phyloP scores from a whole-genome alignment of 768 basidiomycete species.

The Russula emetica region DNA sequence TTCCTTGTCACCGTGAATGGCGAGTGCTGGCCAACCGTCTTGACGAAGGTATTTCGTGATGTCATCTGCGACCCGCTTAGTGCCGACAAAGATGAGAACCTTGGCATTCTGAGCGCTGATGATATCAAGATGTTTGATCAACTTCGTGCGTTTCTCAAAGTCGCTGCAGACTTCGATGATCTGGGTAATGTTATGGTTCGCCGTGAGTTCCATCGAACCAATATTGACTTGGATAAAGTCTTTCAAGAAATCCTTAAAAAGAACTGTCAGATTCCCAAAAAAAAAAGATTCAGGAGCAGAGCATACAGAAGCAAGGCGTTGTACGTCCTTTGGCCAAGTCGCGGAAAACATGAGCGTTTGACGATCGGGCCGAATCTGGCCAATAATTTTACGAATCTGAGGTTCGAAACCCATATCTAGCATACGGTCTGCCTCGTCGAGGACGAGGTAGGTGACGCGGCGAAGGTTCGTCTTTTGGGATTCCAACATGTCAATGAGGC shows the following conservation, averaged over 20 bases:
- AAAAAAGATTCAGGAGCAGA: neutral
- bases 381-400: constrained; percentile 96
- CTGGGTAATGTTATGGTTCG: constrained; percentile 97
- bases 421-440: constrained; percentile 99
- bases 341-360: constrained; percentile 99
- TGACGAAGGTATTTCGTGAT: constrained; percentile 96
- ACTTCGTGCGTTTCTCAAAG: constrained; percentile 93
- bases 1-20: constrained; percentile 99
- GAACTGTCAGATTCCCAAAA: neutral
- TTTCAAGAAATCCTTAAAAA: constrained; percentile 77
- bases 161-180: constrained; percentile 95
- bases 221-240: constrained; percentile 99
- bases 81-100: constrained; percentile 97
- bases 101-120: constrained; percentile 97
- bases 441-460: constrained; percentile 94
- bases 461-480: constrained; percentile 93
- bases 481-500: constrained; percentile 99
- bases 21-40: constrained; percentile 99
- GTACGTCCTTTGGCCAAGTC: constrained; percentile 99
- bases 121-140: constrained; percentile 95
- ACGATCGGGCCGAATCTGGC: constrained; percentile 95
- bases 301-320: constrained; percentile 84
- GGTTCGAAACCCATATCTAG: constrained; percentile 99
- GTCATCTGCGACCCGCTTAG: constrained; percentile 96
- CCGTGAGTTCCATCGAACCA: constrained; percentile 96